These are phyloP conservation scores for Talaromyces sp. DNA, from an alignment of 2,329 filamentous ascomycete genomes.

Conservation along the genomic window DNA sequence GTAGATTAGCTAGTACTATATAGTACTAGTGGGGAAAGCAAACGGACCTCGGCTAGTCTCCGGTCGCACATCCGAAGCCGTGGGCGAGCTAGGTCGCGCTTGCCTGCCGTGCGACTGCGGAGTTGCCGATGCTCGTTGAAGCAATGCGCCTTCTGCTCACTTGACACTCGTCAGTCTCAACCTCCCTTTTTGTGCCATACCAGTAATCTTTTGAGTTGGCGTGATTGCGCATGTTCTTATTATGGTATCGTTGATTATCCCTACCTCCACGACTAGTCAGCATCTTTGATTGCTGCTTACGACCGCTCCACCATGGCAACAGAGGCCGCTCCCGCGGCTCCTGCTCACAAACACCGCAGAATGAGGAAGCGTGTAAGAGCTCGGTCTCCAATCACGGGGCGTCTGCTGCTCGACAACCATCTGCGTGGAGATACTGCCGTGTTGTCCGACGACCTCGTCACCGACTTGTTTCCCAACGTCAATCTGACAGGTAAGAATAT, in stretches of 20 bases:
- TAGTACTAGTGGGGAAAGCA: not conserved
- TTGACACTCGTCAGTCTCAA: not conserved
- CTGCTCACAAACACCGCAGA: constrained; percentile 47
- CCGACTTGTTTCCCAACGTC: constrained; percentile 67
- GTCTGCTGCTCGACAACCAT: constrained; percentile 78
- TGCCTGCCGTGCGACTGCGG: constrained; percentile 1
- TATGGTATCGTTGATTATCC: not conserved
- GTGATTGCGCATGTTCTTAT: not conserved
- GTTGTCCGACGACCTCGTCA: constrained; percentile 80
- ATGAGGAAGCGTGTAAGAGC: constrained; percentile 45
- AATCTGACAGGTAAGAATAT: constrained; percentile 48
- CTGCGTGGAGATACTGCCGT: constrained; percentile 81
- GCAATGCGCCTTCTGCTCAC: not conserved
- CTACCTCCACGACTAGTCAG: not conserved
- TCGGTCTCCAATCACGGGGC: constrained; percentile 72
- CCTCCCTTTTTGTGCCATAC: not conserved
- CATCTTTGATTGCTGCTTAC: not conserved
- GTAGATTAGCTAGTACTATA: not conserved
- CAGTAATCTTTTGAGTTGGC: not conserved
- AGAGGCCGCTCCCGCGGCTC: constrained; percentile 8
- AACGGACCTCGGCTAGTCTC: constrained; percentile 1
- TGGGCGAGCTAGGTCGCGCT: constrained; percentile 1
- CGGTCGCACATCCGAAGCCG: constrained; percentile 4
- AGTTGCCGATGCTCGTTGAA: not conserved
- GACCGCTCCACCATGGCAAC: constrained; percentile 10